Base-by-base conservation (phyloP, 345 rosid genomes). In the Alliaria petiolata region DNA sequence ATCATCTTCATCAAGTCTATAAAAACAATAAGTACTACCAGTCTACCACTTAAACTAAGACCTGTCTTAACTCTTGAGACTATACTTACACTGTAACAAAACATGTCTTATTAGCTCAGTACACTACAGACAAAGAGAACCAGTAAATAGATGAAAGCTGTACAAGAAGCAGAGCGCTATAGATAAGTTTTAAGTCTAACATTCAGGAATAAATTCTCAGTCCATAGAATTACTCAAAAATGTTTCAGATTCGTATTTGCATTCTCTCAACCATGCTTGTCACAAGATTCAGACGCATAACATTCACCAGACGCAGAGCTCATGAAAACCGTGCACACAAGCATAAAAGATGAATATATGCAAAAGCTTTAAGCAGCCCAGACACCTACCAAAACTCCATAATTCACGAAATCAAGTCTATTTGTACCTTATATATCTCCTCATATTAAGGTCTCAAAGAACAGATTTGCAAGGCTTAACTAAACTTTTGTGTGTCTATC, bases 371-470 rank as follows among this genome's bases (percentile, higher is more conserved):
- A 44, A n/a, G 17, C 35, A 56, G 33, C 11, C 11, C 45, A 55
- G 30, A 44, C 26, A 61, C 45, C 15, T 16, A 55, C n/a, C 45
- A 68, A 54, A 63, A 69, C 39, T 36, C n/a, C 15, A 56, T 9
- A 44, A 56, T 45, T 45, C 56, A 59, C n/a, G 2, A 58, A 40
- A 50, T 71, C 61, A 70, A 60, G 43, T 60, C 43, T 11, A 46
- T 58, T 47, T 58, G 31, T 60, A 59, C 17, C 39, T 69, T 2
- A 7, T 15, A 28, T 8, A 47, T 59, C 67, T 47, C 40, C 31
- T 62, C 28, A 6, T 2, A 7, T 12, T 4, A 60, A 36, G 42
- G 34, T 38, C 52, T 61, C 16, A 71, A 51, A 51, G 35, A 50
- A 39, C 51, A 51, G 10, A 39, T 70, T 8, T 61, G 17, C 17